phyloP scores from a whole-genome alignment of 192 early-diverging fungal genomes.

The Geranomyces variabilis region DNA sequence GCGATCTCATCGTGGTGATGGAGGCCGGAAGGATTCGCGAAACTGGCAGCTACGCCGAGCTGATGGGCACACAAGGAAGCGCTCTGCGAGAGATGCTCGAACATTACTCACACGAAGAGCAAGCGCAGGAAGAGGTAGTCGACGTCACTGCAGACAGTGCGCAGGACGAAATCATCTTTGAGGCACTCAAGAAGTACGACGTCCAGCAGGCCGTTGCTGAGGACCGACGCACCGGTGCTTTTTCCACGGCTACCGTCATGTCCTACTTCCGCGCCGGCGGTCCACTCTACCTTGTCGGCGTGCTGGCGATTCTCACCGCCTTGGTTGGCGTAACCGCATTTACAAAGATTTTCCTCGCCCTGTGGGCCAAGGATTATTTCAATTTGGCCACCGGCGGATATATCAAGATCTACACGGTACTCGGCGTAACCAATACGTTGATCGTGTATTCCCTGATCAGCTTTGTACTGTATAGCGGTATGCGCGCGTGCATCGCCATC shows the following conservation, averaged over 20 bases:
- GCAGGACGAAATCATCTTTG: not conserved
- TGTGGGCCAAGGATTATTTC: not conserved
- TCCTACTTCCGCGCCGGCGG: not conserved
- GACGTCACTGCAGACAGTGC: not conserved
- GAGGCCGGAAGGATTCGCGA: slow-evolving; percentile 66
- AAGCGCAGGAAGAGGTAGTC: too few species aligned
- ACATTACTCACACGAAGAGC: not conserved
- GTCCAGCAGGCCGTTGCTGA: slow-evolving; percentile 54
- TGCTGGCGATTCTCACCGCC: not conserved
- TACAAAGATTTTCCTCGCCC: not conserved
- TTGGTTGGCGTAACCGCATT: not conserved
- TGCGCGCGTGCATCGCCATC: slow-evolving; percentile 14
- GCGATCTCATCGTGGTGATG: slow-evolving; percentile 70
- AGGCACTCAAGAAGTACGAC: slow-evolving; percentile 41
- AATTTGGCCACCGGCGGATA: not conserved
- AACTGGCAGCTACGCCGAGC: slow-evolving; percentile 48
- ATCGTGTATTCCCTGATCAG: slow-evolving; percentile 42
- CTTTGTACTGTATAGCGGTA: not conserved
- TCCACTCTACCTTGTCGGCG: not conserved
- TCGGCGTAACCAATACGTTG: not conserved
- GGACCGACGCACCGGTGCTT: not conserved
- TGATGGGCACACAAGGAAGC: not conserved
- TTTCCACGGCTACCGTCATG: not conserved
- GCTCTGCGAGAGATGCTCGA: not conserved
- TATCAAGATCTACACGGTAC: not conserved